Evolutionary conservation across 2,329 filamentous ascomycete species (phyloP), one percentile per base, ranked within the genome.

Genomic region (Paecilomyces variotii): DNA sequence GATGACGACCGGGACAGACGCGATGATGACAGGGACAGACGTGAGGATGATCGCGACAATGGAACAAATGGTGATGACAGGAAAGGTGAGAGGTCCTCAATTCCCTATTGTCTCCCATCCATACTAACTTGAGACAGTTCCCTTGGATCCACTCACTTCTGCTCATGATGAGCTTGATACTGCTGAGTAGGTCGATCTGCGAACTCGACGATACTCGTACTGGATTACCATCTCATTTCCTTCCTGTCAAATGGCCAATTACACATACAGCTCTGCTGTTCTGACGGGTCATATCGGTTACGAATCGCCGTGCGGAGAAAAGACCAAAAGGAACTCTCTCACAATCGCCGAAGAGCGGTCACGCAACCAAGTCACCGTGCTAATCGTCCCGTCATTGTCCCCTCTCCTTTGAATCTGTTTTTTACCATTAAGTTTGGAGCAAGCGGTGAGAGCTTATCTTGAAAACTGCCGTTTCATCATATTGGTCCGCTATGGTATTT

Each of bases 161-260:
- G 87, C 86, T 67, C 91, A 96, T 71, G 94, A 99, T 74, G 94
- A 99, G 72, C 84, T 97, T 72, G 94, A 99, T 75, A 92, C 94
- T 71, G 93, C 92, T 70, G 94, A 97, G 79, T 86, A 81, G 74
- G 71, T 73, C 64, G 57, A 62, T 59, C 66, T 64, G 60, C 63
- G 30, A 53, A 26, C 39, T 53, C 39, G 39, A 59, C 58, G 55
- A 35, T 51, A 56, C 49, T 54, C 56, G 35, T 52, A 58, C 58
- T 58, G 59, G 59, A 56, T n/a, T 14, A 27, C 25, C 50, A 26
- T 28, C 5, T 52, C 50, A 12, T 14, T 52, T 28, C 9, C 25
- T 11, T 52, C 4, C 27, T 28, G 14, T 52, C 27, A 11, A 52
- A 28, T 14, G 24, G 24, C 39, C 39, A 6, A 19, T n/a, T 45